These are phyloP conservation scores for Dactylellina drechsleri DNA, from an alignment of 2,329 filamentous ascomycete genomes.

Conservation along the genomic window DNA sequence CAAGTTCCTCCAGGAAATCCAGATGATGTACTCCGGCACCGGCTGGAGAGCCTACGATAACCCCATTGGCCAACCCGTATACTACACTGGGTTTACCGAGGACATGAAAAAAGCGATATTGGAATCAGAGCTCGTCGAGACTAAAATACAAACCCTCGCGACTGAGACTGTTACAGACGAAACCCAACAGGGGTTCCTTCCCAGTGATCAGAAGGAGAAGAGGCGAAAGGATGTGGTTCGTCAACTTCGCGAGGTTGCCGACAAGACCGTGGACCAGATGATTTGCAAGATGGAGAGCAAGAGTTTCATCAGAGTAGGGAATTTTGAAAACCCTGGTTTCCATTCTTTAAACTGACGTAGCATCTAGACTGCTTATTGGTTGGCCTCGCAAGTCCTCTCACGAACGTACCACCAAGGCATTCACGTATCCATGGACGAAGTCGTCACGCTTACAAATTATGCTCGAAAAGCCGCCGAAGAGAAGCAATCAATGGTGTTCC, in stretches of 20 bases:
- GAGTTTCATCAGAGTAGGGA: constrained; percentile 75
- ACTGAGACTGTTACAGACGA: constrained; percentile 79
- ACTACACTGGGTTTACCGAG: constrained; percentile 90
- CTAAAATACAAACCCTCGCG: constrained; percentile 66
- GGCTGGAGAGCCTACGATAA: constrained; percentile 96
- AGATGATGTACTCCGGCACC: constrained; percentile 87
- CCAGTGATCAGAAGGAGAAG: constrained; percentile 66
- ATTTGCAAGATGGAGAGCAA: constrained; percentile 99
- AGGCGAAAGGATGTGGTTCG: constrained; percentile 74
- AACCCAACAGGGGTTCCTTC: constrained; percentile 75
- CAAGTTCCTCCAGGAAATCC: constrained; percentile 91
- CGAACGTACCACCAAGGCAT: constrained; percentile 97
- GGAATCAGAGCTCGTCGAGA: constrained; percentile 69
- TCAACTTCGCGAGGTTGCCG: constrained; percentile 80
- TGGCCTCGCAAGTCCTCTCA: constrained; percentile 86
- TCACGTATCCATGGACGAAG: constrained; percentile 94
- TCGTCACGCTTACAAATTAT: constrained; percentile 80
- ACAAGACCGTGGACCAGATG: constrained; percentile 90
- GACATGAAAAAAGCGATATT: constrained; percentile 84
- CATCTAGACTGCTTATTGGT: constrained; percentile 78
- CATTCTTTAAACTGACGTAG: neutral
- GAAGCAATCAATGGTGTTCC: constrained; percentile 94
- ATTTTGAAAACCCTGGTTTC: neutral
- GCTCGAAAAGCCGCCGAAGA: constrained; percentile 83
- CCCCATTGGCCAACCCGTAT: constrained; percentile 89